phyloP scores from a whole-genome alignment of 441 rosid genomes.

The Erodium trifolium region DNA sequence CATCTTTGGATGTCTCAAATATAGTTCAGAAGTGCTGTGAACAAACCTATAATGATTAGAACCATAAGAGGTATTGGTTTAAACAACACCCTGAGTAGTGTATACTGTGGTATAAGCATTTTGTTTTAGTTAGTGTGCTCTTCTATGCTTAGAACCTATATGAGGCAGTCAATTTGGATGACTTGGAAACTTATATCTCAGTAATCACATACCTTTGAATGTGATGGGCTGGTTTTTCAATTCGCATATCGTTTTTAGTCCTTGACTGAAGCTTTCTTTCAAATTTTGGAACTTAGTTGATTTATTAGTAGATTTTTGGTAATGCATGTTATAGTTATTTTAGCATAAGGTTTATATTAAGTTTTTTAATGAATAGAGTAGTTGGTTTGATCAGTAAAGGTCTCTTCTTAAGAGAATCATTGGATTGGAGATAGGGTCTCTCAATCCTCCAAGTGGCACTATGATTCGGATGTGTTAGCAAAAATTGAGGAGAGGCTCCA shows the following conservation, averaged over 20 bases:
- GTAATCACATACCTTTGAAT: too few species aligned
- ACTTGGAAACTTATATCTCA: neutral
- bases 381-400: neutral
- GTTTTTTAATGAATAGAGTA: too few species aligned
- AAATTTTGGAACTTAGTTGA: too few species aligned
- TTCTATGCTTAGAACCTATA: neutral
- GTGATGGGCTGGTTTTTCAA: neutral
- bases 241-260: neutral
- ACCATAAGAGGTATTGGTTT: neutral
- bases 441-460: neutral
- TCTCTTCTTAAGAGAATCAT: neutral
- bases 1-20: neutral
- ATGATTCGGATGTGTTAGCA: neutral
- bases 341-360: neutral
- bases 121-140: neutral
- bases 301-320: too few species aligned
- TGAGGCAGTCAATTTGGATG: neutral
- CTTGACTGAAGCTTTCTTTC: too few species aligned
- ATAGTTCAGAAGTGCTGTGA: neutral
- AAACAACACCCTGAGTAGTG: constrained; percentile 6
- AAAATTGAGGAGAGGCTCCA: neutral
- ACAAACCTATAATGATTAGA: neutral
- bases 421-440: neutral
- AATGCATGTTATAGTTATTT: too few species aligned
- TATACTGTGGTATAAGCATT: neutral